These are phyloP conservation scores for Fagus crenata DNA, from an alignment of 306 rosid genomes.

Conservation along the genomic window DNA sequence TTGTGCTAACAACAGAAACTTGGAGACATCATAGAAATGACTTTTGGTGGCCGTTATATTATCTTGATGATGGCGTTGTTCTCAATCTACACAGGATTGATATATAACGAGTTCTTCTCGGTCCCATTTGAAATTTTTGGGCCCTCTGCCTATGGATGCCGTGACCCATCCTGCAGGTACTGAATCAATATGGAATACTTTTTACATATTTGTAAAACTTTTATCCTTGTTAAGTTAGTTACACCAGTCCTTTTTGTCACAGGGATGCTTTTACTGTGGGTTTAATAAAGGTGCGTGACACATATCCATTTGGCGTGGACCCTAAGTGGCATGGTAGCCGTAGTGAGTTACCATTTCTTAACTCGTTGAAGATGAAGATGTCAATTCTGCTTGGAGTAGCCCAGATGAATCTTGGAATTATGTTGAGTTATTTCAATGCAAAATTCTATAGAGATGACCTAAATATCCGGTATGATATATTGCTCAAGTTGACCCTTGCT, in stretches of 20 bases:
- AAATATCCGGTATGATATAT: slow-evolving; percentile 53
- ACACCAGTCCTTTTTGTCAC: slow-evolving; percentile 21
- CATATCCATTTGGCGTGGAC: slow-evolving; percentile 96
- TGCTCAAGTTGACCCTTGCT: slow-evolving; percentile 7
- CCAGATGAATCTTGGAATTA: slow-evolving; percentile 96
- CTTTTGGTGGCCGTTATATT: slow-evolving; percentile 75
- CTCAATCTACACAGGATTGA: slow-evolving; percentile 81
- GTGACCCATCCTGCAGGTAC: slow-evolving; percentile 70
- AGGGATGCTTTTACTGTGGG: slow-evolving; percentile 75
- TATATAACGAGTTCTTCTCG: slow-evolving; percentile 80
- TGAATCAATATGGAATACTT: slow-evolving; percentile 17
- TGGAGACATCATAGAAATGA: slow-evolving; percentile 81
- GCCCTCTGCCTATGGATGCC: slow-evolving; percentile 71
- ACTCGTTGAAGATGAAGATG: slow-evolving; percentile 98
- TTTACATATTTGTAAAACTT: neutral
- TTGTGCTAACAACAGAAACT: slow-evolving; percentile 67
- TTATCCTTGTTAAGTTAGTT: slow-evolving; percentile 17
- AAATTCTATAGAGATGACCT: slow-evolving; percentile 52
- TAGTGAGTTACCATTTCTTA: slow-evolving; percentile 89
- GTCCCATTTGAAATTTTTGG: slow-evolving; percentile 77
- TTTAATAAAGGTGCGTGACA: slow-evolving; percentile 64
- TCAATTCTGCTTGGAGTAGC: slow-evolving; percentile 94
- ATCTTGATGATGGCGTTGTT: slow-evolving; percentile 79
- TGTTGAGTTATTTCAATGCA: slow-evolving; percentile 84
- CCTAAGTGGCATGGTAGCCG: slow-evolving; percentile 97